A percentile compares a stretch with the other conserved stretches of the same genome.
These are phyloP conservation scores for Salix koriyanagi DNA, from an alignment of 345 rosid genomes.

Conservation along the genomic window DNA sequence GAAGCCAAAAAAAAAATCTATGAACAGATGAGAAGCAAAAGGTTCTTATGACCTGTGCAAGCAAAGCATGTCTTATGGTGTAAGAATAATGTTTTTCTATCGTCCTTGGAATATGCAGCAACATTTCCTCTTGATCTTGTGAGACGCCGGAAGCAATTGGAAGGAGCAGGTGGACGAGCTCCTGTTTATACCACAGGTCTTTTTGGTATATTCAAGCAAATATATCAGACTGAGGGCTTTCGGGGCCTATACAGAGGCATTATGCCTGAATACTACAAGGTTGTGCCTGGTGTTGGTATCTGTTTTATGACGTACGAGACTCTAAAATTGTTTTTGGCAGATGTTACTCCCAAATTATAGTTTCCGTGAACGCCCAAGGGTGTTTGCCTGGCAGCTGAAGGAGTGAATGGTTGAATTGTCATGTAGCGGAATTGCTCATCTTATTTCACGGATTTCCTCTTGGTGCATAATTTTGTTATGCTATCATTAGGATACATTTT, in stretches of 20 bases:
- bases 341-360: slow-evolving; percentile 33
- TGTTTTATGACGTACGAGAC: slow-evolving; percentile 85
- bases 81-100: neutral
- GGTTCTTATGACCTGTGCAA: neutral
- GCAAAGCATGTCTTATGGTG: neutral
- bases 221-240: slow-evolving; percentile 71
- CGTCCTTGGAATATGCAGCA: slow-evolving; percentile 41
- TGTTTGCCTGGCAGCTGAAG: neutral
- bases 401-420: neutral
- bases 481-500: slow-evolving; percentile 24
- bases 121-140: slow-evolving; percentile 95
- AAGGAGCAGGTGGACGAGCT: slow-evolving; percentile 93
- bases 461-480: slow-evolving; percentile 17
- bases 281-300: slow-evolving; percentile 89
- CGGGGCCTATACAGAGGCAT: slow-evolving; percentile 91
- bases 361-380: neutral
- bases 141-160: slow-evolving; percentile 91
- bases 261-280: slow-evolving; percentile 93
- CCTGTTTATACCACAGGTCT: slow-evolving; percentile 72
- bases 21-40: neutral
- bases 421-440: neutral
- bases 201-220: slow-evolving; percentile 66
- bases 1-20: neutral
- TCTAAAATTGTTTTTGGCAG: slow-evolving; percentile 49
- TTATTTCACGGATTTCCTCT: slow-evolving; percentile 14